Conservation (phyloP, 306 rosid species). For the Canavalia gladiata region DNA sequence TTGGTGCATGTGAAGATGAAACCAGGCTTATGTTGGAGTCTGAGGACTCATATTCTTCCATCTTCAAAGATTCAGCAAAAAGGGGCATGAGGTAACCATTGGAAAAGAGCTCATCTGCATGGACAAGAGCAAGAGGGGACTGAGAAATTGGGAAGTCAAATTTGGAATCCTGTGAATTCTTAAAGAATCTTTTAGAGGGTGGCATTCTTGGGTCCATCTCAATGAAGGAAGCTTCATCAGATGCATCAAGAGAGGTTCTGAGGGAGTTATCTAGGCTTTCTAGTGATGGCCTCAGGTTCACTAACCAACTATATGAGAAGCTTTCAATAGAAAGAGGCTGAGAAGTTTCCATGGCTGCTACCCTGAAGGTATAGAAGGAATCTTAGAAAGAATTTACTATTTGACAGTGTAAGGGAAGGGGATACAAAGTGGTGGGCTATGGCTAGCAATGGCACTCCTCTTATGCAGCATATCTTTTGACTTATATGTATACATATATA, state of each 20-base stretch:
- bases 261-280: conserved; percentile 77
- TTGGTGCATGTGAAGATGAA: conserved; percentile 58
- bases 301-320: conserved; percentile 97
- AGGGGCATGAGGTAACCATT: conserved; percentile 88
- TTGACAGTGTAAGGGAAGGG: conserved; percentile 40
- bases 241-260: conserved; percentile 75
- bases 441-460: conserved; percentile 55
- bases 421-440: conserved; percentile 52
- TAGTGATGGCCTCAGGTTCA: conserved; percentile 85
- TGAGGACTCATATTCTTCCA: conserved; percentile 63
- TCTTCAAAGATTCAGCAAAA: conserved; percentile 73
- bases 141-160: conserved; percentile 84
- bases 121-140: conserved; percentile 75
- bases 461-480: conserved; percentile 55
- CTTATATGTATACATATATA: conserved; percentile 28
- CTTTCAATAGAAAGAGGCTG: conserved; percentile 95
- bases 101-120: conserved; percentile 95
- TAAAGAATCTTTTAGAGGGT: conserved; percentile 93
- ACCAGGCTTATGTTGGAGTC: conserved; percentile 53
- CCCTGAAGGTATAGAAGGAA: conserved; percentile 25
- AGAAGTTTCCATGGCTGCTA: conserved; percentile 81
- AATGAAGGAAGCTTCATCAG: conserved; percentile 93
- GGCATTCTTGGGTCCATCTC: conserved; percentile 98
- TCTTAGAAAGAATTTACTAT: conserved; percentile 26
- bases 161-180: conserved; percentile 78